Conservation (phyloP, 805 yeast species). For the Metschnikowia hibisci region DNA sequence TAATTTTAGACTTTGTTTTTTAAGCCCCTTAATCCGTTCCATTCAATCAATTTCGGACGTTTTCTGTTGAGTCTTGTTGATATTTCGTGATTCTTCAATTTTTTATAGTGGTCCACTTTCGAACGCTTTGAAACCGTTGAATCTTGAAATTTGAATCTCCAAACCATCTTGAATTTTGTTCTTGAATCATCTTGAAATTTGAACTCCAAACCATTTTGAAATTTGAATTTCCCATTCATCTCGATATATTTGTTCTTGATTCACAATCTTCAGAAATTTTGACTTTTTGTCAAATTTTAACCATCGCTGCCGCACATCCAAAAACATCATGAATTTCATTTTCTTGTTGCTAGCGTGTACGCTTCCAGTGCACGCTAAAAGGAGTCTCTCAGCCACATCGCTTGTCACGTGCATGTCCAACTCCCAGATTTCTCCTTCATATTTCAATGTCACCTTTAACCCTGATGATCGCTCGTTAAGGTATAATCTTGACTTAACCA, state of each 20-base stretch:
- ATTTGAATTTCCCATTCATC: too few relatives aligned
- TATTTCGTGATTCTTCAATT: not conserved
- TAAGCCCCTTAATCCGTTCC: not conserved
- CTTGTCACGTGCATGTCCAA: conserved; percentile 82
- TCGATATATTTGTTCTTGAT: too few relatives aligned
- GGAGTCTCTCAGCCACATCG: conserved; percentile 56
- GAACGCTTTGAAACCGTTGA: too few relatives aligned
- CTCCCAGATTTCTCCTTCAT: conserved; percentile 67
- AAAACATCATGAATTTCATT: conserved; percentile 10
- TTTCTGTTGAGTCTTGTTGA: not conserved
- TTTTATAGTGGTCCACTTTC: too few relatives aligned
- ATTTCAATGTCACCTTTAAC: conserved; percentile 69
- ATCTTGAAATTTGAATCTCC: not conserved
- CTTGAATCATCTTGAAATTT: not conserved
- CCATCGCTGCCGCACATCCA: too few relatives aligned
- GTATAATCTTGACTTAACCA: conserved; percentile 65
- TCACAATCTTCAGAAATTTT: too few relatives aligned
- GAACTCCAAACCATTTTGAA: too few relatives aligned
- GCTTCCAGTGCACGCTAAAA: conserved; percentile 18
- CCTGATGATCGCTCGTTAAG: conserved; percentile 66
- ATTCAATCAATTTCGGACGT: not conserved
- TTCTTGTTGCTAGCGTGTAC: conserved; percentile 10
- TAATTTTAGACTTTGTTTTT: not conserved
- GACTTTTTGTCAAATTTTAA: too few relatives aligned
- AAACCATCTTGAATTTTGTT: too few relatives aligned